A percentile compares a stretch with the other conserved stretches of the same genome.
Conservation (phyloP, 345 rosid genomes). For the Syzygium grande region DNA sequence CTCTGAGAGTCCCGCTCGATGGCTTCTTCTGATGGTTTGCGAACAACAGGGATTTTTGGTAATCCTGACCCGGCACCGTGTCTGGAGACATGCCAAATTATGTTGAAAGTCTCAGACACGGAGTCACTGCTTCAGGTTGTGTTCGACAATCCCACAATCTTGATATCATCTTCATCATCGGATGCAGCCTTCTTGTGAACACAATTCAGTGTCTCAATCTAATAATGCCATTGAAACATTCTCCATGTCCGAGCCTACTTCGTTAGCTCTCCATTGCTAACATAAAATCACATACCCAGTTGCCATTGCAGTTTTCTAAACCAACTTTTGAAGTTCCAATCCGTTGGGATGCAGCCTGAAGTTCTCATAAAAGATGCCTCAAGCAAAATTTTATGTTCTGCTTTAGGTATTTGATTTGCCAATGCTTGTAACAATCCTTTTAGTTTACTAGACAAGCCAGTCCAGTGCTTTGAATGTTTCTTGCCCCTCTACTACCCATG, state of each 20-base stretch:
- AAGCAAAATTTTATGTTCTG: background rate
- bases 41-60: conserved; percentile 63
- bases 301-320: background rate
- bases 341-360: background rate
- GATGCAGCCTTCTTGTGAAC: conserved; percentile 25
- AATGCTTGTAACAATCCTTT: background rate
- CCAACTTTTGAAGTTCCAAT: background rate
- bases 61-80: conserved; percentile 11
- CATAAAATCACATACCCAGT: background rate
- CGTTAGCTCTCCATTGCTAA: background rate
- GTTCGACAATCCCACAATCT: conserved; percentile 15
- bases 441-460: background rate
- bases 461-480: background rate
- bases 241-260: conserved; percentile 50
- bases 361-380: background rate
- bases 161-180: conserved; percentile 39
- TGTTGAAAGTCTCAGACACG: conserved; percentile 36
- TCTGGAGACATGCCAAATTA: conserved; percentile 35
- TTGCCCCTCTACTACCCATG: background rate
- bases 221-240: conserved; percentile 81
- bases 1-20: conserved; percentile 16
- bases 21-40: conserved; percentile 61
- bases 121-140: background rate
- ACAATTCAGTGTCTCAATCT: conserved; percentile 83
- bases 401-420: background rate